Evolutionary conservation across 345 rosid species (phyloP), one percentile per base, ranked within the genome.

Genomic region (Erysimum cheiranthoides): DNA sequence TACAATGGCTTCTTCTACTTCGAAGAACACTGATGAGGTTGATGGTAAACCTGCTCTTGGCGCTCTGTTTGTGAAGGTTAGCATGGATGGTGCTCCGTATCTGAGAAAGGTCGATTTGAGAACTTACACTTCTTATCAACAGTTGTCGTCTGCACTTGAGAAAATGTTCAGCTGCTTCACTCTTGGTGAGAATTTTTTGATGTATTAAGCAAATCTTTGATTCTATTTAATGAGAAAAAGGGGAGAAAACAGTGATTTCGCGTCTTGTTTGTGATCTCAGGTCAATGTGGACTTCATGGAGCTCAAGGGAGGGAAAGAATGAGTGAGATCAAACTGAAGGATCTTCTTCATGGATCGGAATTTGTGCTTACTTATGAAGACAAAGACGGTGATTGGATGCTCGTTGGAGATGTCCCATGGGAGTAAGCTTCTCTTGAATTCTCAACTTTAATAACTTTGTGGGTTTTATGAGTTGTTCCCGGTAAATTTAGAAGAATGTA

Each of bases 321-420:
- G 76, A 89, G 87, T 8, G 98, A 93, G 80, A 86, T 82, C 58
- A 88, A 87, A 72, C 16, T 88, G 82, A 87, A 87, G 78, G 92
- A 89, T 85, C 92, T 91, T 81, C 86, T 87, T 60, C 87, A 86
- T 82, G 98, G 97, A 74, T 91, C 98, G 2, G 98, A 91, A 65
- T 89, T 89, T 63, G 93, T 91, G 31, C 90, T 91, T 38, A 91
- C 98, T 2, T 93, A 90, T 8, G 93, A 93, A 82, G 98, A 93
- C 73, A 93, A 90, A 81, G 98, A 93, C 14, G 85, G 93, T 13
- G 98, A 93, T 50, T 93, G 93, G 97, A 91, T 91, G 97, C 97
- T 93, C 4, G 97, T 93, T 16, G 98, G 98, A 21, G 97, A 93
- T 88, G 98, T 93, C n/a, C 98, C 98, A 3, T 93, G 98, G 98